A percentile compares a stretch with the other conserved stretches of the same genome.
phyloP scores from a whole-genome alignment of 23 red algal species.

The Chondrus crispus region DNA sequence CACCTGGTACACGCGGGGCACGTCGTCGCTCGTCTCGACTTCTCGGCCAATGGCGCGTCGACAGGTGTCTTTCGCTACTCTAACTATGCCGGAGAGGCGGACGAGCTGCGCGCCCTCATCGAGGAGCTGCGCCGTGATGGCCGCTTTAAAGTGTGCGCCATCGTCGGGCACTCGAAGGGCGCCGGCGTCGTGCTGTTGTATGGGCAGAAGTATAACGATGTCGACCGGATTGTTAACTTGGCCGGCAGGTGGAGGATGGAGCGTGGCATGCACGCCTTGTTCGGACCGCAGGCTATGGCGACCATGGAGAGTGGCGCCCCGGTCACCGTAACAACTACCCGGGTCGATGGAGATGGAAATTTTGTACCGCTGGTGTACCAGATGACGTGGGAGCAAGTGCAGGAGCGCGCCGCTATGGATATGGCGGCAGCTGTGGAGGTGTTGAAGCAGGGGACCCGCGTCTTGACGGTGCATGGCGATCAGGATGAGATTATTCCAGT shows the following conservation, averaged over 20 bases:
- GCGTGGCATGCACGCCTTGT: background rate
- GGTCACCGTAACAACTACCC: background rate
- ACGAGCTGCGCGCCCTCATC: background rate
- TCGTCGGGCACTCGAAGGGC: slow-evolving; percentile 9
- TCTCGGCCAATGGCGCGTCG: background rate
- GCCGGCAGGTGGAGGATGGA: slow-evolving; percentile 7
- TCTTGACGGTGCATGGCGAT: background rate
- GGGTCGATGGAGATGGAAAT: background rate
- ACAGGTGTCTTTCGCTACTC: background rate
- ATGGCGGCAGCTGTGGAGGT: background rate
- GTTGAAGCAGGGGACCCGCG: background rate
- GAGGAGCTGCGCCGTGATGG: background rate
- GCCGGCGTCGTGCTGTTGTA: background rate
- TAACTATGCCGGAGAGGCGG: background rate
- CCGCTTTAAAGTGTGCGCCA: background rate
- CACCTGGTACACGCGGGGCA: background rate
- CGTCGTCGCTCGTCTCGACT: background rate
- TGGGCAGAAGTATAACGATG: background rate
- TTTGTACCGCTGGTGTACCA: background rate
- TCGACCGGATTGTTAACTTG: background rate
- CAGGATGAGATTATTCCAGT: background rate
- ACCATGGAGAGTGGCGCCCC: background rate
- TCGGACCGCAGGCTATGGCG: background rate
- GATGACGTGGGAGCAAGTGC: background rate
- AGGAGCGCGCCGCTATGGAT: background rate